A percentile compares a stretch with the other conserved stretches of the same genome.
These are phyloP conservation scores for Crucihimalaya himalaica DNA, from an alignment of 345 rosid species.

Conservation along the genomic window DNA sequence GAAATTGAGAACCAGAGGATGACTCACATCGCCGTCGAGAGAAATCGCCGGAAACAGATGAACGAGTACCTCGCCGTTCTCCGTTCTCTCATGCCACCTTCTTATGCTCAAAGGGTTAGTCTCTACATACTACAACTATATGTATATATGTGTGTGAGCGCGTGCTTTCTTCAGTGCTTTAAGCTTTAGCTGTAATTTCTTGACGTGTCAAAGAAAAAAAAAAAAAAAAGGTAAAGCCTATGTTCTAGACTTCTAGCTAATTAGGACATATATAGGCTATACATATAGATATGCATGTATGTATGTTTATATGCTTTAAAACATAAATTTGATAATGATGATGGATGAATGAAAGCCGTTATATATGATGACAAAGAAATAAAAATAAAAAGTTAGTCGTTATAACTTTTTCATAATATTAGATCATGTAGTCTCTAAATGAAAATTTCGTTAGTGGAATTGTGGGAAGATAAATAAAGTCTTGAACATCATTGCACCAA, in stretches of 20 bases:
- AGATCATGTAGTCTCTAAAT: not conserved
- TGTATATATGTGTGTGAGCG: constrained; percentile 11
- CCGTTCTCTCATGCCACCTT: constrained; percentile 88
- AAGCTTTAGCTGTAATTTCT: constrained; percentile 9
- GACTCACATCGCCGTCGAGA: constrained; percentile 94
- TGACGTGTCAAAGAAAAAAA: constrained; percentile 9
- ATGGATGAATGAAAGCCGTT: constrained; percentile 32
- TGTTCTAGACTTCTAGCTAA: constrained; percentile 33
- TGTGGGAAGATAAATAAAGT: constrained; percentile 34
- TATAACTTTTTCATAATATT: constrained; percentile 16
- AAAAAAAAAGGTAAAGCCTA: constrained; percentile 30
- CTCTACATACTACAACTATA: constrained; percentile 18
- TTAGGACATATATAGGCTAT: constrained; percentile 23
- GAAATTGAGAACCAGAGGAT: constrained; percentile 91
- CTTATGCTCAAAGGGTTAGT: constrained; percentile 87
- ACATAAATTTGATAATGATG: not conserved
- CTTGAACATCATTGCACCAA: constrained; percentile 33
- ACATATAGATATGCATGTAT: constrained; percentile 32
- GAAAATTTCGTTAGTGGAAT: constrained; percentile 28
- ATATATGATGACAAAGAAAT: constrained; percentile 15
- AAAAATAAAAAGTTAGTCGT: not conserved
- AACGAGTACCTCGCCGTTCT: constrained; percentile 81
- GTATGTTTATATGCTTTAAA: constrained; percentile 5
- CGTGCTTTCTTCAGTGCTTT: constrained; percentile 13
- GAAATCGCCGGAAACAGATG: constrained; percentile 97